Evolutionary conservation across 345 rosid genomes (phyloP).

Genomic region (Trapa bicornis): DNA sequence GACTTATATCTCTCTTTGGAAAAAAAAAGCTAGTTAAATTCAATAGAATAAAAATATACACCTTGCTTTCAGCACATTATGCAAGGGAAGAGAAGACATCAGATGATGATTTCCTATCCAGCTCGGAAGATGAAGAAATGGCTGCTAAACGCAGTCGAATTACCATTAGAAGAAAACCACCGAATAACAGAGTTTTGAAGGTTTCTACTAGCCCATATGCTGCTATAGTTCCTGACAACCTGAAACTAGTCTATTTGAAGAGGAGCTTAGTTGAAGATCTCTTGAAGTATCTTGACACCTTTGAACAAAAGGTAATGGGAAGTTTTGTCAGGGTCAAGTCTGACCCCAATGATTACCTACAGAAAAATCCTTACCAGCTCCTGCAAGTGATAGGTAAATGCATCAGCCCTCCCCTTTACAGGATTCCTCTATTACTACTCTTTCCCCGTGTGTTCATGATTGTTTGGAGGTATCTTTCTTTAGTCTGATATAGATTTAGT

Average conservation of each 20-base stretch:
- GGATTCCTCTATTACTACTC: not conserved
- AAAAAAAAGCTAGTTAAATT: conserved; percentile 26
- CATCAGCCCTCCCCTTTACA: not conserved
- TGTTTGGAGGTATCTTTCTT: not conserved
- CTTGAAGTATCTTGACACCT: conserved; percentile 29
- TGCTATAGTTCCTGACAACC: conserved; percentile 48
- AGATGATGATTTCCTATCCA: conserved; percentile 28
- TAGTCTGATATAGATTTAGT: not conserved
- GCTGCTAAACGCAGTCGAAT: conserved; percentile 2
- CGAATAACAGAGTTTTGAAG: conserved; percentile 18
- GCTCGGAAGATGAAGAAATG: conserved; percentile 23
- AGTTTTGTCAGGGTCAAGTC: conserved; percentile 64
- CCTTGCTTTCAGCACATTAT: conserved; percentile 47
- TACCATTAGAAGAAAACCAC: conserved; percentile 19
- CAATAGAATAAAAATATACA: conserved; percentile 28
- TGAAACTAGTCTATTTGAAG: conserved; percentile 60
- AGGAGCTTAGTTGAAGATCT: conserved; percentile 55
- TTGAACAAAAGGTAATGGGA: conserved; percentile 45
- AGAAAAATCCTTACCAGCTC: conserved; percentile 51
- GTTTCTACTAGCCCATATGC: conserved; percentile 43
- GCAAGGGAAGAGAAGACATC: conserved; percentile 44
- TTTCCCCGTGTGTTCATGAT: no score
- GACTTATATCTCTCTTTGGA: conserved; percentile 47
- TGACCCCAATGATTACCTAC: conserved; percentile 62
- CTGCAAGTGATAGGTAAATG: conserved; percentile 58